phyloP scores from a whole-genome alignment of 140 eudicot species.

The Bidens hawaiensis region DNA sequence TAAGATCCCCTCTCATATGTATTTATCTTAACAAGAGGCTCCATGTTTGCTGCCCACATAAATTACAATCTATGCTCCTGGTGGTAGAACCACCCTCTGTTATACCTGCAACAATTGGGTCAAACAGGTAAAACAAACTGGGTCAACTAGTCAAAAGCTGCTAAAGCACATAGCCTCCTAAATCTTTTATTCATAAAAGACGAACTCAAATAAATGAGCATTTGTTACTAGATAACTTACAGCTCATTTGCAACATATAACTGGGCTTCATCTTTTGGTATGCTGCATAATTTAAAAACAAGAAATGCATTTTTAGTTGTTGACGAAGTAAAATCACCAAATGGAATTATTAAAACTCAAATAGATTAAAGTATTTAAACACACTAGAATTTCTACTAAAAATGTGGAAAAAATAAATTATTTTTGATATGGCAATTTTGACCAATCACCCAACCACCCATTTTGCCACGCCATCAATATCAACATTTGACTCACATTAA shows the following conservation, averaged over 20 bases:
- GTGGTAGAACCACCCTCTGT: constrained; percentile 84
- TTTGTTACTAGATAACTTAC: constrained; percentile 36
- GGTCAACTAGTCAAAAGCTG: too few relatives aligned
- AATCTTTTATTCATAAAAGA: too few relatives aligned
- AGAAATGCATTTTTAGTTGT: neutral
- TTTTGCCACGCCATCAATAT: neutral
- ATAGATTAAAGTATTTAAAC: constrained; percentile 63
- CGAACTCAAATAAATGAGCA: too few relatives aligned
- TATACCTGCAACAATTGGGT: constrained; percentile 36
- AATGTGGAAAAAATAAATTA: neutral
- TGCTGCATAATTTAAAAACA: constrained; percentile 51
- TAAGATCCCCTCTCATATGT: constrained; percentile 74
- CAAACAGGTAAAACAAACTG: neutral
- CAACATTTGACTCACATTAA: constrained; percentile 37
- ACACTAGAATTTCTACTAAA: neutral
- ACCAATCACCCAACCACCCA: too few relatives aligned
- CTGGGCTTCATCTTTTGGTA: constrained; percentile 97
- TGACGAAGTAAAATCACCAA: neutral
- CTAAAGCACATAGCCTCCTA: too few relatives aligned
- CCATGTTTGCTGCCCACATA: constrained; percentile 57
- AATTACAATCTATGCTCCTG: constrained; percentile 57
- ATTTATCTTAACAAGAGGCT: constrained; percentile 59
- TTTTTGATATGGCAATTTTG: too few relatives aligned
- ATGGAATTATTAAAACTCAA: neutral
- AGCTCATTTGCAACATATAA: constrained; percentile 83